These are phyloP conservation scores for Candida germanica DNA, from an alignment of 805 yeast species.

Conservation along the genomic window DNA sequence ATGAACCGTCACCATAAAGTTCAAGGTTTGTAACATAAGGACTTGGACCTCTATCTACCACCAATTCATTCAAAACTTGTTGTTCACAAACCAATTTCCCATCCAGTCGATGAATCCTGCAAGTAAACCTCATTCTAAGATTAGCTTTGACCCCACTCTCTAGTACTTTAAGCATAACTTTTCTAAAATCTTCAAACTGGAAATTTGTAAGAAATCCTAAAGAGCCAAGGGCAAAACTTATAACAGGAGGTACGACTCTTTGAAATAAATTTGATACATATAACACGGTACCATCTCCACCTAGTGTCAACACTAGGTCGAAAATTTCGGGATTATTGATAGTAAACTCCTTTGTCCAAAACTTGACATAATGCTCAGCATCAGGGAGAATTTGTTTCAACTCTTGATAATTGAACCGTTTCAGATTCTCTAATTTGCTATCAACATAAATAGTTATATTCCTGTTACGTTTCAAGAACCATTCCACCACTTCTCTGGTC, in stretches of 20 bases:
- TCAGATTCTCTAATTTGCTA: conserved; percentile 55
- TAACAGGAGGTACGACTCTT: conserved; percentile 46
- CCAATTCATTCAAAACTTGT: conserved; percentile 85
- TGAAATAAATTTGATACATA: conserved; percentile 43
- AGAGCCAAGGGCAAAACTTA: conserved; percentile 43
- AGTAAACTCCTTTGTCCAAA: conserved; percentile 68
- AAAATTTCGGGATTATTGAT: conserved; percentile 37
- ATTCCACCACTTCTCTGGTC: conserved; percentile 76
- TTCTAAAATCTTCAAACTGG: conserved; percentile 68
- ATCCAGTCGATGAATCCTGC: conserved; percentile 56
- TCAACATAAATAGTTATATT: conserved; percentile 68
- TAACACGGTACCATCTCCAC: conserved; percentile 47
- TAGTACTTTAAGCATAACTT: conserved; percentile 54
- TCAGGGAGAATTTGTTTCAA: conserved; percentile 47
- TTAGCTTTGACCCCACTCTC: conserved; percentile 71
- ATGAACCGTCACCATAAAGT: conserved; percentile 79
- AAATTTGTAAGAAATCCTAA: conserved; percentile 65
- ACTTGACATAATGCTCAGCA: conserved; percentile 47
- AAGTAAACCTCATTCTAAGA: conserved; percentile 82
- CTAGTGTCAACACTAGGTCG: conserved; percentile 43
- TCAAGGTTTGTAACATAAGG: conserved; percentile 90
- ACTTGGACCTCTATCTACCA: conserved; percentile 90
- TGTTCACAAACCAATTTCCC: conserved; percentile 60
- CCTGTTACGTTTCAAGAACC: conserved; percentile 50
- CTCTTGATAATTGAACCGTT: conserved; percentile 59